phyloP scores from a whole-genome alignment of 2,329 filamentous ascomycete genomes.

The Huntiella savannae region DNA sequence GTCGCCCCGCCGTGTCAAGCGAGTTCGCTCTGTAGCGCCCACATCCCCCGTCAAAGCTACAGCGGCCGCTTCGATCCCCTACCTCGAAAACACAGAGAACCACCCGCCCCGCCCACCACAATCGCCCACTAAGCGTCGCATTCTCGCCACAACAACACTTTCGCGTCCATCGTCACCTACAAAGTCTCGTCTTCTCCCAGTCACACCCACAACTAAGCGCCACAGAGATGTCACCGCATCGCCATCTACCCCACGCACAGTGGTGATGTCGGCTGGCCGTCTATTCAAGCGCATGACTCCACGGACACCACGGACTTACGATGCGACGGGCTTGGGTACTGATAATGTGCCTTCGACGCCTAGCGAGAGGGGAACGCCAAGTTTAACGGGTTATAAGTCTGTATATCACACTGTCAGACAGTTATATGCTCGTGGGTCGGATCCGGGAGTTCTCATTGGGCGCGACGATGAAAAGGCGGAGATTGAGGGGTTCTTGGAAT shows the following conservation, averaged over 20 bases:
- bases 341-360: constrained; percentile 1
- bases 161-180: constrained; percentile 2
- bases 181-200: constrained; percentile 19
- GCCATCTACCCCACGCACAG: constrained; percentile 65
- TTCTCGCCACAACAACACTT: not conserved
- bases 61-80: not conserved
- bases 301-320: constrained; percentile 35
- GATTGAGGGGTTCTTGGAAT: constrained; percentile 47
- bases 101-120: not conserved
- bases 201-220: constrained; percentile 55
- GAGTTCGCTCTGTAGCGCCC: not conserved
- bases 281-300: constrained; percentile 63
- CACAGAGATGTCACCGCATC: constrained; percentile 61
- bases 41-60: not conserved
- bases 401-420: constrained; percentile 78
- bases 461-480: constrained; percentile 50
- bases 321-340: not conserved
- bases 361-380: not conserved
- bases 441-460: constrained; percentile 57
- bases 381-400: constrained; percentile 23
- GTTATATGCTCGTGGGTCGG: constrained; percentile 63
- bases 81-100: constrained; percentile 7
- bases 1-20: constrained; percentile 1
- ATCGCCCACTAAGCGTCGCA: constrained; percentile 1
- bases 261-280: constrained; percentile 58